Percentiles rank a stretch among this genome's conserved stretches.
phyloP scores from a whole-genome alignment of 2,329 filamentous ascomycete species.

The Sordariomycetes sp. region DNA sequence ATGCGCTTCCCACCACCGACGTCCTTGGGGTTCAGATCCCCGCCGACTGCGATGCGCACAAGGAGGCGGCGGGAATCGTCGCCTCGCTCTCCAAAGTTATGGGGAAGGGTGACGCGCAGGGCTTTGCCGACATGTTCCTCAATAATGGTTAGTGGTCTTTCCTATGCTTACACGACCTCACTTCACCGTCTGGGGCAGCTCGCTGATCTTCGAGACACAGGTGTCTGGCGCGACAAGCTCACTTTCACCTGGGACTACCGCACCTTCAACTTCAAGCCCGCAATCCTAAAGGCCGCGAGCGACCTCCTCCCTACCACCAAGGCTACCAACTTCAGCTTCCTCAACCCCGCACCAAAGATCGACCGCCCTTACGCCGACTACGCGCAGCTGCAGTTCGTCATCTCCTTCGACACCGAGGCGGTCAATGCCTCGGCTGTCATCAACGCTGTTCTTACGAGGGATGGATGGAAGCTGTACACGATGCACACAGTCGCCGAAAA shows the following conservation, averaged over 20 bases:
- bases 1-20: slow-evolving; percentile 16
- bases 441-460: slow-evolving; percentile 16
- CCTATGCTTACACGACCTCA: too few species aligned
- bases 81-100: background rate
- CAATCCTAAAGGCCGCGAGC: slow-evolving; percentile 17
- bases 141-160: slow-evolving; percentile 12
- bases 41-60: slow-evolving; percentile 8
- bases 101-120: background rate
- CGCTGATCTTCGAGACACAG: too few species aligned
- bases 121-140: slow-evolving; percentile 10
- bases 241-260: slow-evolving; percentile 21
- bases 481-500: slow-evolving; percentile 19
- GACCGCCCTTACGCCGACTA: background rate
- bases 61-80: slow-evolving; percentile 3
- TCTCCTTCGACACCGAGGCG: slow-evolving; percentile 10
- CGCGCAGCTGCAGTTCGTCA: background rate
- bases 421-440: slow-evolving; percentile 17
- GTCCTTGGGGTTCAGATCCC: slow-evolving; percentile 15
- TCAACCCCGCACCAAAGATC: background rate
- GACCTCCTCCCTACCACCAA: slow-evolving; percentile 16
- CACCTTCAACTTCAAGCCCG: slow-evolving; percentile 17
- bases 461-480: slow-evolving; percentile 19
- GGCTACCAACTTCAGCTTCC: slow-evolving; percentile 9
- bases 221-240: slow-evolving; percentile 21
- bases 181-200: too few species aligned